These are phyloP conservation scores for Septoria petroselini DNA, from an alignment of 2,329 filamentous ascomycete genomes.

Conservation along the genomic window DNA sequence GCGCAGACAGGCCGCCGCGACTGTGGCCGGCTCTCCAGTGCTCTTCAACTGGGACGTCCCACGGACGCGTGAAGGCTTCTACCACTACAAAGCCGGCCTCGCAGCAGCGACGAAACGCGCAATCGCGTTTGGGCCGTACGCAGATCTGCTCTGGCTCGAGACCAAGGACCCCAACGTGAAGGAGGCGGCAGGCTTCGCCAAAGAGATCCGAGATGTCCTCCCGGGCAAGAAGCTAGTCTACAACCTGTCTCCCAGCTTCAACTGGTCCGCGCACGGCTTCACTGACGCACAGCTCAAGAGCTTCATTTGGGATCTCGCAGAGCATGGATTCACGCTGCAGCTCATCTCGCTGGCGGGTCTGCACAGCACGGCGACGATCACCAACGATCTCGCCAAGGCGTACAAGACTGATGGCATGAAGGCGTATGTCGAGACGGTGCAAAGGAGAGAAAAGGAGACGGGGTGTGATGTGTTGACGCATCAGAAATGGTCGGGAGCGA, in stretches of 20 bases:
- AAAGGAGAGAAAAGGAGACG: constrained; percentile 83
- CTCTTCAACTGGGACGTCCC: constrained; percentile 90
- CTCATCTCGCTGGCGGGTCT: constrained; percentile 63
- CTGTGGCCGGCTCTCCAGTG: constrained; percentile 65
- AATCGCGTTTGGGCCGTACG: constrained; percentile 84
- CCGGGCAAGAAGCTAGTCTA: constrained; percentile 91
- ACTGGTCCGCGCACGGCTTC: constrained; percentile 97
- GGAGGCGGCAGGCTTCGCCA: constrained; percentile 71
- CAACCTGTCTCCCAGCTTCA: constrained; percentile 94
- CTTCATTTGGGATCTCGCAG: constrained; percentile 95
- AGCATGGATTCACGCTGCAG: constrained; percentile 71
- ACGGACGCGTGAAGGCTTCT: constrained; percentile 88
- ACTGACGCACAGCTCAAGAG: constrained; percentile 74
- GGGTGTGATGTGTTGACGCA: constrained; percentile 91
- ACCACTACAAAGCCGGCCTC: constrained; percentile 84
- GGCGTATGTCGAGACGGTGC: constrained; percentile 92
- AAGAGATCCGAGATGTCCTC: constrained; percentile 65
- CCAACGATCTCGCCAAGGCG: constrained; percentile 69
- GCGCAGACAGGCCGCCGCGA: constrained; percentile 68
- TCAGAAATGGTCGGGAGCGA: constrained; percentile 77
- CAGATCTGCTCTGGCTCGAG: constrained; percentile 95
- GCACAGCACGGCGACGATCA: constrained; percentile 62
- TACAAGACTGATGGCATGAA: constrained; percentile 95
- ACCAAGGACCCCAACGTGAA: constrained; percentile 82
- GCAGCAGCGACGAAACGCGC: constrained; percentile 87